Percentiles rank a stretch among this genome's conserved stretches.
phyloP scores from a whole-genome alignment of 352 stramenopile genomes.

The Thalassiosira sp. region DNA sequence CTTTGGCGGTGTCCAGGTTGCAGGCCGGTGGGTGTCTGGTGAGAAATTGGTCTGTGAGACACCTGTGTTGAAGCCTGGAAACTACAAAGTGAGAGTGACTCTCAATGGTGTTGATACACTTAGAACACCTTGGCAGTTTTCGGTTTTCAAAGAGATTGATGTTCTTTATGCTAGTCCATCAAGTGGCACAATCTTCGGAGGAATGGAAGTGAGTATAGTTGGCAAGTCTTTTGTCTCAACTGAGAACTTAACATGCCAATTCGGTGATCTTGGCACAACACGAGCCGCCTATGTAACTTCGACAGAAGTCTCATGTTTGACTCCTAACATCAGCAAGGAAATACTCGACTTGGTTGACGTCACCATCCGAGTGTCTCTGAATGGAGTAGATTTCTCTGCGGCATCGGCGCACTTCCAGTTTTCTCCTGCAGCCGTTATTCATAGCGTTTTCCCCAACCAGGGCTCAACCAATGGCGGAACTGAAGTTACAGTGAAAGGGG shows the following conservation, averaged over 20 bases:
- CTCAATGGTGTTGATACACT: constrained; percentile 85
- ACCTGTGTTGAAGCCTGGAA: constrained; percentile 46
- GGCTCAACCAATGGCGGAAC: constrained; percentile 52
- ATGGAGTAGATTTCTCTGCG: constrained; percentile 62
- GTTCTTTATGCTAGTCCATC: constrained; percentile 48
- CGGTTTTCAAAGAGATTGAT: constrained; percentile 68
- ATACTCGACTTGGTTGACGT: constrained; percentile 27
- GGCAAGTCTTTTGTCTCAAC: constrained; percentile 86
- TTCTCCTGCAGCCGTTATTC: constrained; percentile 29
- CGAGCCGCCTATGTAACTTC: constrained; percentile 45
- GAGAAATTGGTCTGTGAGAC: constrained; percentile 44
- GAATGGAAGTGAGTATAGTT: constrained; percentile 83
- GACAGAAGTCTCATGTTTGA: constrained; percentile 48
- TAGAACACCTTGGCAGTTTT: constrained; percentile 82
- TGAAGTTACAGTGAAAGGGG: constrained; percentile 56
- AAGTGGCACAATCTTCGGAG: constrained; percentile 63
- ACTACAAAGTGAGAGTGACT: constrained; percentile 55
- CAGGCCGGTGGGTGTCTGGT: constrained; percentile 35
- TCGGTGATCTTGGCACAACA: constrained; percentile 46
- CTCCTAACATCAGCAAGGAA: constrained; percentile 33
- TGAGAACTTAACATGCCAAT: constrained; percentile 82
- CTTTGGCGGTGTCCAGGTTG: constrained; percentile 44
- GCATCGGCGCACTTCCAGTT: constrained; percentile 42
- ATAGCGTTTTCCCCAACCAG: constrained; percentile 45
- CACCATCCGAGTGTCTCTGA: constrained; percentile 54